Evolutionary conservation across 805 yeast species (phyloP).

Genomic region (Kodamaea leandrae): DNA sequence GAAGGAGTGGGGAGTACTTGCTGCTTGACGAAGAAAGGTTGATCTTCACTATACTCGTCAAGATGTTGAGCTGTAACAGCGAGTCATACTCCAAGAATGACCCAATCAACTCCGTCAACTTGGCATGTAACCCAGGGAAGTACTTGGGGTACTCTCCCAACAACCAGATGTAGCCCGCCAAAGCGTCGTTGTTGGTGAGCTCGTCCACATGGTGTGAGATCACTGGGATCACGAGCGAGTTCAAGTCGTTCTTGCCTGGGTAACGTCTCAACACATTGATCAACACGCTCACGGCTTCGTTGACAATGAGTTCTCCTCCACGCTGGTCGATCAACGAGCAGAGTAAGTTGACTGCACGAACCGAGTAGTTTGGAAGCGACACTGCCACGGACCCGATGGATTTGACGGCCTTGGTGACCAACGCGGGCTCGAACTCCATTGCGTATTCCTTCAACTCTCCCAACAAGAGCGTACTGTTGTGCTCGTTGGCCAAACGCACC

Average conservation of each 20-base stretch:
- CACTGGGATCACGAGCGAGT: constrained; percentile 54
- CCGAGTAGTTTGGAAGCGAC: constrained; percentile 50
- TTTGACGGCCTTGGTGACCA: constrained; percentile 62
- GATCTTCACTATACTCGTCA: constrained; percentile 63
- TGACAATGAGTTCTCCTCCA: constrained; percentile 56
- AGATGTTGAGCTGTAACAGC: constrained; percentile 54
- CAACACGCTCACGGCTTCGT: constrained; percentile 60
- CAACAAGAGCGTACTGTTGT: constrained; percentile 55
- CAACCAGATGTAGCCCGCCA: constrained; percentile 64
- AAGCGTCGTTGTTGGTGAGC: constrained; percentile 48
- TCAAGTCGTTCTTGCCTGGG: constrained; percentile 48
- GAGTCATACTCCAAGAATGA: constrained; percentile 60
- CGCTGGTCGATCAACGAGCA: constrained; percentile 59
- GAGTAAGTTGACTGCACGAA: constrained; percentile 59
- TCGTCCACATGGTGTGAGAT: constrained; percentile 48
- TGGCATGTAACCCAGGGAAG: constrained; percentile 51
- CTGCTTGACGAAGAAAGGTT: constrained; percentile 24
- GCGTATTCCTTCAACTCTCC: constrained; percentile 78
- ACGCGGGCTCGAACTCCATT: constrained; percentile 79
- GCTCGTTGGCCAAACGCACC: constrained; percentile 63
- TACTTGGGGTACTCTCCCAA: constrained; percentile 68
- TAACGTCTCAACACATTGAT: constrained; percentile 67
- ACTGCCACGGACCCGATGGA: constrained; percentile 74
- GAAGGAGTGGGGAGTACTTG: constrained; percentile 46
- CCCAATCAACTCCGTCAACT: constrained; percentile 45